phyloP scores from a whole-genome alignment of 2,329 filamentous ascomycete genomes.

The Moelleriella libera region DNA sequence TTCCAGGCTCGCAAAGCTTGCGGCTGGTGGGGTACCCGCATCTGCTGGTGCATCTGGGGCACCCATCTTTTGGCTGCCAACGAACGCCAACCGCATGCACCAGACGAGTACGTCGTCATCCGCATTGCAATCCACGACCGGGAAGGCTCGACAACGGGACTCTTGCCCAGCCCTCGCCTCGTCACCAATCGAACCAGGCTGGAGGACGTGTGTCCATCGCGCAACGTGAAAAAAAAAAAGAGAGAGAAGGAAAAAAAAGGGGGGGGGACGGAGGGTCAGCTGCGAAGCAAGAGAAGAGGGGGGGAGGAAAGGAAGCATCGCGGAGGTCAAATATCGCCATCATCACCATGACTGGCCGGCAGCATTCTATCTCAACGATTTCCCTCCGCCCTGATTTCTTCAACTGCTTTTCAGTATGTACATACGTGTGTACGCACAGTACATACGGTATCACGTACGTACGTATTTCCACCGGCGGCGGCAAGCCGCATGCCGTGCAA shows the following conservation, averaged over 20 bases:
- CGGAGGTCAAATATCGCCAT: too few relatives aligned
- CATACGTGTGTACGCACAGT: too few relatives aligned
- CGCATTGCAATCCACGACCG: neutral
- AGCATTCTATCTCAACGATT: too few relatives aligned
- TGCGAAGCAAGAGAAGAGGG: too few relatives aligned
- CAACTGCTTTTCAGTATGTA: too few relatives aligned
- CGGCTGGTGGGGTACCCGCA: neutral
- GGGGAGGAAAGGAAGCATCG: too few relatives aligned
- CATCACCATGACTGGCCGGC: too few relatives aligned
- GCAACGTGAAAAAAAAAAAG: too few relatives aligned
- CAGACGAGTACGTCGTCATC: neutral
- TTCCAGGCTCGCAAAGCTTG: neutral
- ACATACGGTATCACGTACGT: neutral
- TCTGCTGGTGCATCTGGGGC: neutral
- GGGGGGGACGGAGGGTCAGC: too few relatives aligned
- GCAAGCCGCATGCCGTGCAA: slow-evolving; percentile 3
- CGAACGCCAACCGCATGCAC: neutral
- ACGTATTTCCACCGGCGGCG: slow-evolving; percentile 2
- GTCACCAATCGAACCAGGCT: neutral
- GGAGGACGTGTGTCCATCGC: neutral
- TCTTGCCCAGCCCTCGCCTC: neutral
- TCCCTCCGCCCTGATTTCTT: too few relatives aligned
- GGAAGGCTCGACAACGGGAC: neutral
- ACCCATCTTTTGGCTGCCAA: neutral
- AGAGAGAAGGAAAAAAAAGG: too few relatives aligned